Conservation (phyloP, 768 basidiomycete genomes). For the Kondoa subrosea region DNA sequence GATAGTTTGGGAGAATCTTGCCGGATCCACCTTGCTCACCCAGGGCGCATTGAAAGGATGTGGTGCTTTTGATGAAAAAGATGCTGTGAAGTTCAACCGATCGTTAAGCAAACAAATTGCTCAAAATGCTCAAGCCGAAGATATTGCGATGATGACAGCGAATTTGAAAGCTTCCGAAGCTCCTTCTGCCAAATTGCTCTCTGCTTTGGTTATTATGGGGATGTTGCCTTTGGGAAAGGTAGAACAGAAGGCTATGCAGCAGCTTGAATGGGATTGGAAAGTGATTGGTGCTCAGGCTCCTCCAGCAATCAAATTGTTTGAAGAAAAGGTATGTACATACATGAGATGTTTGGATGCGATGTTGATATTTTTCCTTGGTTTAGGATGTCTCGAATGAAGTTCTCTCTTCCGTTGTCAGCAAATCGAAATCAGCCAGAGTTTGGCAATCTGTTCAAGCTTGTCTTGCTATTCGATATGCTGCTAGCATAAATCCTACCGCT, state of each 20-base stretch:
- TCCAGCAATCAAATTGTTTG: background rate
- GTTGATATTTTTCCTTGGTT: background rate
- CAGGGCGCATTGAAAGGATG: background rate
- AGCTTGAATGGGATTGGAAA: background rate
- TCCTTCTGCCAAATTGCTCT: background rate
- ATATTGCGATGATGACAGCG: background rate
- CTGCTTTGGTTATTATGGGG: background rate
- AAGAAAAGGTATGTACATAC: background rate
- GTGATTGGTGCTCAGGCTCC: background rate
- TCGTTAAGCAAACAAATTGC: background rate
- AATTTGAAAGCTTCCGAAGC: background rate
- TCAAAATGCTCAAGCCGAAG: background rate
- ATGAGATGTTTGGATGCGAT: background rate
- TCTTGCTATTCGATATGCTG: slow-evolving; percentile 29
- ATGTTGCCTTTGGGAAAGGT: background rate
- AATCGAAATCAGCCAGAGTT: slow-evolving; percentile 30
- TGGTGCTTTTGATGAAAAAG: background rate
- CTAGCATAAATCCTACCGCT: slow-evolving; percentile 42
- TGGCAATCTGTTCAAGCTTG: slow-evolving; percentile 38
- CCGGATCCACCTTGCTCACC: background rate
- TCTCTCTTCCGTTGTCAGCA: background rate
- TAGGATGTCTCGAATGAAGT: background rate
- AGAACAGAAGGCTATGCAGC: background rate
- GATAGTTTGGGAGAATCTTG: slow-evolving; percentile 54
- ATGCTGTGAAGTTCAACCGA: background rate